Evolutionary conservation across 1,284 basidiomycete species (phyloP).

Genomic region (Gomphus bonarii): DNA sequence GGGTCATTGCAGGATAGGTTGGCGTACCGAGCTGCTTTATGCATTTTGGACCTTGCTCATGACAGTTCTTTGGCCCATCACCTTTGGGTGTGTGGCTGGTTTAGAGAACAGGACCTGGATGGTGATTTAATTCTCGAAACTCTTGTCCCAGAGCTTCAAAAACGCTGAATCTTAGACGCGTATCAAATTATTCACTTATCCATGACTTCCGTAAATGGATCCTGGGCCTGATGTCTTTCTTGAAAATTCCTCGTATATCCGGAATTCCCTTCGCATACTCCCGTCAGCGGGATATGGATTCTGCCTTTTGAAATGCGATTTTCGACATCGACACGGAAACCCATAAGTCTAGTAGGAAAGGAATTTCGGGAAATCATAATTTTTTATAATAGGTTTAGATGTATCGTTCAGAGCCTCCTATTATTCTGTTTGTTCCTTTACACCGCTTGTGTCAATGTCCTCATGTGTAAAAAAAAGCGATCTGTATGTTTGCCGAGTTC

Average conservation of each 20-base stretch:
- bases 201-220: constrained; percentile 9
- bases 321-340: constrained; percentile 3
- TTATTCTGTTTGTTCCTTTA: neutral
- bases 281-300: constrained; percentile 3
- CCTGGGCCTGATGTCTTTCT: neutral
- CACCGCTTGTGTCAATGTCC: neutral
- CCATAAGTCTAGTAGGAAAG: neutral
- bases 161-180: constrained; percentile 1
- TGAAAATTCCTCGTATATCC: neutral
- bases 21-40: too few relatives aligned
- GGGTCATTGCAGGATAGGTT: too few relatives aligned
- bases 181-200: neutral
- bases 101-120: too few relatives aligned
- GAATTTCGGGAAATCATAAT: neutral
- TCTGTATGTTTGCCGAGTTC: too few relatives aligned
- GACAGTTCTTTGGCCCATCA: too few relatives aligned
- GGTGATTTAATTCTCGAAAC: constrained; percentile 7
- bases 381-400: neutral
- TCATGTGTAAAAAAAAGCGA: too few relatives aligned
- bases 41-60: too few relatives aligned
- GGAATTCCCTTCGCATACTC: neutral
- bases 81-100: too few relatives aligned
- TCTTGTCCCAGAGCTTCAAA: constrained; percentile 4
- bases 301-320: neutral
- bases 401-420: neutral